These are phyloP conservation scores for Tremellales sp. DNA, from an alignment of 1,284 basidiomycete species.

Conservation along the genomic window DNA sequence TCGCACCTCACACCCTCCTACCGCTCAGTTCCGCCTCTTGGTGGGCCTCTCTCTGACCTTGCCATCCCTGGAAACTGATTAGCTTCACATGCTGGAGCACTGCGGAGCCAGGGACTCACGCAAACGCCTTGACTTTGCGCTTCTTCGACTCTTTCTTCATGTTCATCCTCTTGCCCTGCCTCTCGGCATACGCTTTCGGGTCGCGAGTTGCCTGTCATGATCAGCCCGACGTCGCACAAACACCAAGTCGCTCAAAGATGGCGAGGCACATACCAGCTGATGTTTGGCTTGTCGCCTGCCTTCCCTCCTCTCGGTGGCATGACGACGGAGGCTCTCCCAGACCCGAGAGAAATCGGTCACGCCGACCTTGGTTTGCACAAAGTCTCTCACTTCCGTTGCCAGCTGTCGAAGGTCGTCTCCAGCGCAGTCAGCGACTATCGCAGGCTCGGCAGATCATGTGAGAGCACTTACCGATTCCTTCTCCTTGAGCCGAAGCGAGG, in stretches of 20 bases:
- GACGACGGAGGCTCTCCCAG: constrained; percentile 76
- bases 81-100: neutral
- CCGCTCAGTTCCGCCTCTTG: too few species aligned
- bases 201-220: constrained; percentile 27
- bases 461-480: constrained; percentile 65
- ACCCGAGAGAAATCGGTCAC: constrained; percentile 70
- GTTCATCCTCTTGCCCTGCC: constrained; percentile 71
- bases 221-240: neutral
- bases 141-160: constrained; percentile 79
- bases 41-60: constrained; percentile 20
- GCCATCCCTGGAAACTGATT: constrained; percentile 6
- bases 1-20: too few species aligned
- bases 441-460: neutral
- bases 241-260: neutral
- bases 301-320: constrained; percentile 62
- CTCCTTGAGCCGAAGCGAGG: constrained; percentile 52
- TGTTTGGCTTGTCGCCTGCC: constrained; percentile 67
- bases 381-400: constrained; percentile 78
- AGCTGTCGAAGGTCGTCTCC: constrained; percentile 78
- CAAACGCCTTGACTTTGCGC: constrained; percentile 56
- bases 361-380: constrained; percentile 81
- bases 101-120: constrained; percentile 25
- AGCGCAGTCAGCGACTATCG: constrained; percentile 1
- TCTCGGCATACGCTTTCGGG: constrained; percentile 54
- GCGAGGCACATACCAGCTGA: constrained; percentile 54